Evolutionary conservation across 345 rosid genomes (phyloP).

Genomic region (Alliaria petiolata): DNA sequence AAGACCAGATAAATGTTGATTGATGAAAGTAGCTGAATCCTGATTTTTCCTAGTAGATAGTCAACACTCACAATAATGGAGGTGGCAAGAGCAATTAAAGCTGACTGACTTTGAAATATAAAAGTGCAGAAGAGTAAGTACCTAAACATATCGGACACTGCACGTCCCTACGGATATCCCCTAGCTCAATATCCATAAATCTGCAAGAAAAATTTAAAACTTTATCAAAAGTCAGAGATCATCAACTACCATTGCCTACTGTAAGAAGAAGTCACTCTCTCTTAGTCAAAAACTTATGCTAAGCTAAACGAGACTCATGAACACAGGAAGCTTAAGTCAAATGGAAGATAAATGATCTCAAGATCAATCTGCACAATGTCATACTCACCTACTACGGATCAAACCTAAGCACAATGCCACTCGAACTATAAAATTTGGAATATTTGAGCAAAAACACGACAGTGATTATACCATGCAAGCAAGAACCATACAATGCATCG

Average conservation of each 20-base stretch:
- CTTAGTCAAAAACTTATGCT: neutral
- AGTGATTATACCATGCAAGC: slow-evolving; percentile 39
- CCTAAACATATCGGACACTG: slow-evolving; percentile 96
- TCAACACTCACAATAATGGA: neutral
- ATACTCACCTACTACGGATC: neutral
- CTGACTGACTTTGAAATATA: neutral
- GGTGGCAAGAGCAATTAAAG: neutral
- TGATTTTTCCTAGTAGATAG: neutral
- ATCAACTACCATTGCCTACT: neutral
- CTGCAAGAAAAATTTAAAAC: slow-evolving; percentile 47
- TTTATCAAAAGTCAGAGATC: neutral
- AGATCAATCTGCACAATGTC: neutral
- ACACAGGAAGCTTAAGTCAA: neutral
- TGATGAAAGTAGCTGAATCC: neutral
- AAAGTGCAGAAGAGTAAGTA: slow-evolving; percentile 31
- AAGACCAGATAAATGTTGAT: neutral
- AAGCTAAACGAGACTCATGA: neutral
- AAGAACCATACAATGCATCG: slow-evolving; percentile 16
- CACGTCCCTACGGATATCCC: slow-evolving; percentile 72
- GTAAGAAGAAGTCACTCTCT: neutral
- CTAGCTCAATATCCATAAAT: slow-evolving; percentile 56
- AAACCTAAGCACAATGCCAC: neutral
- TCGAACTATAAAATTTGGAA: neutral
- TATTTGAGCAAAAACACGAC: neutral
- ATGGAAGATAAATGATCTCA: slow-evolving; percentile 1